phyloP scores from a whole-genome alignment of 106 monocot species.

The Posidonia australis region DNA sequence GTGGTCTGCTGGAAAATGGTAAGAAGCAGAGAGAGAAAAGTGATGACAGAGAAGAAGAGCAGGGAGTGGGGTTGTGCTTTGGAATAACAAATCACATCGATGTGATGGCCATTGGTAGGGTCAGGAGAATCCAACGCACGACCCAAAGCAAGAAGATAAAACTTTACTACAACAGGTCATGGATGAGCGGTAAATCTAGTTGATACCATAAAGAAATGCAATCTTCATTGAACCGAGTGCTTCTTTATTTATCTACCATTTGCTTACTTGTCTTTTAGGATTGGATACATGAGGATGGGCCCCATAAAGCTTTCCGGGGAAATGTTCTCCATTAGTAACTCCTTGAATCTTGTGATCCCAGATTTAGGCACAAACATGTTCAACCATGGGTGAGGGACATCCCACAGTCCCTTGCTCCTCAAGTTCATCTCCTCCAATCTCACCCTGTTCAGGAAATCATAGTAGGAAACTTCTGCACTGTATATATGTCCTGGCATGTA shows the following conservation, averaged over 20 bases:
- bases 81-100: too few relatives aligned
- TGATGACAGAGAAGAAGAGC: not conserved
- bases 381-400: constrained; percentile 86
- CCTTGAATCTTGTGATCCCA: constrained; percentile 42
- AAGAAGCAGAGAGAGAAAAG: not conserved
- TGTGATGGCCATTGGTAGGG: too few relatives aligned
- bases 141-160: too few relatives aligned
- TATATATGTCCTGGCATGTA: constrained; percentile 26
- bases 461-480: constrained; percentile 59
- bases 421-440: constrained; percentile 48
- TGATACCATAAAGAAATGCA: too few relatives aligned
- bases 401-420: constrained; percentile 52
- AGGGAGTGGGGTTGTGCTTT: too few relatives aligned
- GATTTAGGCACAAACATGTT: constrained; percentile 70
- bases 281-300: constrained; percentile 64
- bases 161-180: too few relatives aligned
- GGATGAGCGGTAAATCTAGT: too few relatives aligned
- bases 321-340: constrained; percentile 46
- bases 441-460: constrained; percentile 75
- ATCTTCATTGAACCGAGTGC: too few relatives aligned
- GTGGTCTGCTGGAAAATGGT: too few relatives aligned
- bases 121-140: not conserved
- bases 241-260: not conserved
- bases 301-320: constrained; percentile 42
- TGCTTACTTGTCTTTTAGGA: constrained; percentile 71